Percentiles rank a stretch among this genome's conserved stretches.
Evolutionary conservation across 106 monocot genomes (phyloP).

Genomic region (Iris macrosiphon): DNA sequence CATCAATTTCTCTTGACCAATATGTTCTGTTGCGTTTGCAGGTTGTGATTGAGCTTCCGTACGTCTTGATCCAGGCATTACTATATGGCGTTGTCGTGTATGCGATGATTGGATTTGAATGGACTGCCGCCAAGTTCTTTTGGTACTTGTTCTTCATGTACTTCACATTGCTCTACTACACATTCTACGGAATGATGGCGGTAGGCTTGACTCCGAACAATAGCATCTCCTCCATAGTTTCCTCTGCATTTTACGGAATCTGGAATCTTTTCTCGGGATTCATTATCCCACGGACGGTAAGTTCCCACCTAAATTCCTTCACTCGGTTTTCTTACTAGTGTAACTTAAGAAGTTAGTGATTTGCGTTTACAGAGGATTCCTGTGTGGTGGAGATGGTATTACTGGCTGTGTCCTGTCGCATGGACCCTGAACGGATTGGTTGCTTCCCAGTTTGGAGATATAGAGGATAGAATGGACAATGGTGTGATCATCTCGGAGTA

Average conservation of each 20-base stretch:
- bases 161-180: conserved; percentile 7
- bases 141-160: conserved; percentile 13
- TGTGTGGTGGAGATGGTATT: conserved; percentile 50
- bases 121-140: conserved; percentile 4
- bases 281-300: conserved; percentile 6
- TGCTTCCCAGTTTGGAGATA: conserved; percentile 45
- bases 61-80: not conserved
- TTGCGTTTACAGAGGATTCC: conserved; percentile 20
- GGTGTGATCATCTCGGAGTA: conserved; percentile 5
- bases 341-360: not conserved
- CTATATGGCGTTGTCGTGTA: conserved; percentile 8
- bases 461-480: not conserved
- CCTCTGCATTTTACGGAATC: conserved; percentile 9
- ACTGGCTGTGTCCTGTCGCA: conserved; percentile 31
- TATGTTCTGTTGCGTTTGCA: not conserved
- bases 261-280: conserved; percentile 12
- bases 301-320: not conserved
- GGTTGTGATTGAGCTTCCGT: not conserved
- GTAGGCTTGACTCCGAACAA: conserved; percentile 10
- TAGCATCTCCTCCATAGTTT: conserved; percentile 9
- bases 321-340: not conserved
- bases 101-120: conserved; percentile 1
- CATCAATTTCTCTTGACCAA: not conserved
- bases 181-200: conserved; percentile 13
- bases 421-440: conserved; percentile 49